Percentiles rank a stretch among this genome's conserved stretches.
These are phyloP conservation scores for Lunasporangiospora selenospora DNA, from an alignment of 192 early-diverging fungal genomes.

Conservation along the genomic window DNA sequence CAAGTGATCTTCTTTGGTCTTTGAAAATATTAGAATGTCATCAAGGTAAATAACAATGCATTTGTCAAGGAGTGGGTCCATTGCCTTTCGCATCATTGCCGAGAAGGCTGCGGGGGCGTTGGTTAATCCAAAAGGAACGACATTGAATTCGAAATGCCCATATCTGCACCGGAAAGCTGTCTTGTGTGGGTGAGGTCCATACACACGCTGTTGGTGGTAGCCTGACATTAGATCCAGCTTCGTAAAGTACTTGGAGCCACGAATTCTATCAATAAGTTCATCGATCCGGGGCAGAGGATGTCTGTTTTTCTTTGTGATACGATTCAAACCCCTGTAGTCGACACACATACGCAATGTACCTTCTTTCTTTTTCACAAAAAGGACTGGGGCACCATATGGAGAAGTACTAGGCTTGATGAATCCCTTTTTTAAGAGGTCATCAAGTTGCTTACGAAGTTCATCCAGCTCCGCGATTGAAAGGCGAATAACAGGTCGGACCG, in stretches of 20 bases:
- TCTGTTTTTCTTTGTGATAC: conserved; percentile 50
- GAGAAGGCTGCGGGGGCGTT: conserved; percentile 67
- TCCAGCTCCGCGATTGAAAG: conserved; percentile 35
- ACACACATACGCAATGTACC: conserved; percentile 47
- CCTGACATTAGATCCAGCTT: conserved; percentile 50
- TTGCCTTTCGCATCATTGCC: conserved; percentile 45
- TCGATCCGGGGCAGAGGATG: conserved; percentile 51
- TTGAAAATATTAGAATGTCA: conserved; percentile 47
- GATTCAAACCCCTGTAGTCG: conserved; percentile 57
- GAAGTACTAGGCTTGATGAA: conserved; percentile 45
- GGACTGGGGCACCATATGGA: conserved; percentile 45
- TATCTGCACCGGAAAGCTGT: conserved; percentile 18
- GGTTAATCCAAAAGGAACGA: conserved; percentile 70
- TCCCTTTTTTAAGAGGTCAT: conserved; percentile 14
- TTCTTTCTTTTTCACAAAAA: conserved; percentile 55
- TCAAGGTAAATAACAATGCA: conserved; percentile 37
- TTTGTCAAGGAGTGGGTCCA: conserved; percentile 28
- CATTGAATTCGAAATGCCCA: conserved; percentile 56
- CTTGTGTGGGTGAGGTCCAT: conserved; percentile 36
- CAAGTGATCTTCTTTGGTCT: conserved; percentile 25
- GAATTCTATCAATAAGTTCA: conserved; percentile 44
- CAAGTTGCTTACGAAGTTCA: conserved; percentile 28
- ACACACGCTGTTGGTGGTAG: conserved; percentile 51
- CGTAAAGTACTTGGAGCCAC: conserved; percentile 38
- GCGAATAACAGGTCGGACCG: conserved; percentile 12